Base-by-base conservation (phyloP, 73 alveolate genomes). In the Breviolum minutum region DNA sequence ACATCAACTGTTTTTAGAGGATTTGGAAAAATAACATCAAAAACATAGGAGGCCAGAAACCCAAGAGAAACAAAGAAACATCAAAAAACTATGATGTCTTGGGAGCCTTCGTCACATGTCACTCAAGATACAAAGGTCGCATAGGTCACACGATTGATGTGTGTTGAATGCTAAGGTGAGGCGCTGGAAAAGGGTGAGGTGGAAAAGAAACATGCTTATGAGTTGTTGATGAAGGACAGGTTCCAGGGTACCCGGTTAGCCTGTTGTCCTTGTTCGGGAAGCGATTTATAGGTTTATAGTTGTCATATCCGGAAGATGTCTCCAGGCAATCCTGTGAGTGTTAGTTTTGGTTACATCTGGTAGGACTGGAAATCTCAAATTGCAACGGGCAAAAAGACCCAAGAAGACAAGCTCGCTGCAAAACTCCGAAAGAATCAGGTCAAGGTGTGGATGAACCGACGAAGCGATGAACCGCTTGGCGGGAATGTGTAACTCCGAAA, bases 341-440 rank as follows among this genome's bases (percentile, higher is more conserved):
- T 40, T 40, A 2, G 54, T 40, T 68, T 68, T 22, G 61, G 63
- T 27, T 12, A n/a, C 81, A 71, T 71, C 4, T 19, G 10, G 30
- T 87, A 90, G 97, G 84, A 76, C 63, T 90, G 97, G 97, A 90
- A 90, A 76, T 32, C 97, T 8, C 97, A 90, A 16, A 71, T 90
- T 63, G 71, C 97, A 24, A 81, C 87, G 61, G 97, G 87, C 8
- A 64, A 90, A 77, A 90, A 90, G 97, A 73, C 97, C 22, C 71
- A 81, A 77, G 97, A 90, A 19, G 97, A 90, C 80, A 90, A 90
- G 88, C n/a, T 83, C 32, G 92, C 92, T 2, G 92, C 92, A 48
- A 83, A 83, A 54, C 74, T 60, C 74, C 92, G 92, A 26, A 83
- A 83, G 74, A 73, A 83, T 61, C 92, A 83, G 54, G 74, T 61